A percentile compares a stretch with the other conserved stretches of the same genome.
Conservation (phyloP, 2,329 filamentous ascomycete genomes). For the Aspergillus brasiliensis region DNA sequence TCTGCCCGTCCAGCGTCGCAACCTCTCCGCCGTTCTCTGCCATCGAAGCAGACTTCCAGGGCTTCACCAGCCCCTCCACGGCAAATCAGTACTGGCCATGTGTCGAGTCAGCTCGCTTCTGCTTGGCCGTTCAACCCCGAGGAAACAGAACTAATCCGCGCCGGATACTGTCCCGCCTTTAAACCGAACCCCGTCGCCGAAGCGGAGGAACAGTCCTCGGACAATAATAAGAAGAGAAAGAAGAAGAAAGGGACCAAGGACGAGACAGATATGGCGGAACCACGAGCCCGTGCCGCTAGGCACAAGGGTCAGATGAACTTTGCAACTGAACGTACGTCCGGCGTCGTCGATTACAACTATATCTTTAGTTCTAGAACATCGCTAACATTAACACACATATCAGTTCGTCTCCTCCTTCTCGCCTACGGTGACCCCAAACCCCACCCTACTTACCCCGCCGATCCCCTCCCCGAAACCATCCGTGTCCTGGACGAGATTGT, state of each 20-base stretch:
- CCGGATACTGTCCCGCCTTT: slow-evolving; percentile 27
- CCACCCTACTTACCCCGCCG: slow-evolving; percentile 66
- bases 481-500: slow-evolving; percentile 91
- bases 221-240: background rate
- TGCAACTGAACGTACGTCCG: slow-evolving; percentile 61
- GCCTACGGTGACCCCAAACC: slow-evolving; percentile 49
- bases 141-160: slow-evolving; percentile 26
- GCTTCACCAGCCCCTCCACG: background rate
- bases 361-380: background rate
- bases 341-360: background rate
- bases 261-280: slow-evolving; percentile 62
- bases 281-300: slow-evolving; percentile 73
- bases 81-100: slow-evolving; percentile 21
- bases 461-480: slow-evolving; percentile 80
- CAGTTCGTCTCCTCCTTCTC: slow-evolving; percentile 47
- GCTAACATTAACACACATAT: background rate
- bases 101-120: slow-evolving; percentile 19
- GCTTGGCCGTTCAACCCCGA: slow-evolving; percentile 25
- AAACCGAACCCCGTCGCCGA: slow-evolving; percentile 9
- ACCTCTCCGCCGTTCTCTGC: background rate
- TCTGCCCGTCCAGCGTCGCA: background rate
- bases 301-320: slow-evolving; percentile 86
- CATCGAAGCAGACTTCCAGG: slow-evolving; percentile 4
- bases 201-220: slow-evolving; percentile 1
- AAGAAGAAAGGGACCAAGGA: background rate